A percentile compares a stretch with the other conserved stretches of the same genome.
phyloP scores from a whole-genome alignment of 495 filamentous ascomycete species.

The Talaromyces borbonicus region DNA sequence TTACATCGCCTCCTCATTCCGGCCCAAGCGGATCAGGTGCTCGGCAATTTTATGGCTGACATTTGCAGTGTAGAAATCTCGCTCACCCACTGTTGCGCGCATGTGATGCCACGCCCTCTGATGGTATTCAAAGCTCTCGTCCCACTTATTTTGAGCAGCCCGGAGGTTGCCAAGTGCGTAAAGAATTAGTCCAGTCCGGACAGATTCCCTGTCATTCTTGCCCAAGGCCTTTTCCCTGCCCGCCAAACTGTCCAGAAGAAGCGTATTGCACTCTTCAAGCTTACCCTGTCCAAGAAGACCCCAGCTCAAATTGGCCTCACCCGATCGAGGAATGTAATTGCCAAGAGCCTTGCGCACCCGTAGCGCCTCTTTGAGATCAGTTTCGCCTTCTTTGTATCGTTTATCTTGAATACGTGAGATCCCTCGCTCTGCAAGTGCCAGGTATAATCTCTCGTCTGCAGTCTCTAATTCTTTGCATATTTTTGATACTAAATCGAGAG shows the following conservation, averaged over 20 bases:
- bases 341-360: constrained; percentile 9
- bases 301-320: constrained; percentile 1
- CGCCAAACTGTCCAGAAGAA: constrained; percentile 9
- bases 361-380: constrained; percentile 2
- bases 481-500: constrained; percentile 6
- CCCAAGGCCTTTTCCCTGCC: constrained; percentile 9
- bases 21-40: constrained; percentile 14
- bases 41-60: constrained; percentile 19
- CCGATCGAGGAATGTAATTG: constrained; percentile 10
- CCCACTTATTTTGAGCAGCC: constrained; percentile 9
- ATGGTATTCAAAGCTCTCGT: constrained; percentile 20
- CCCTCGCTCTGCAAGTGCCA: constrained; percentile 10
- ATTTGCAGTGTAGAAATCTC: constrained; percentile 19
- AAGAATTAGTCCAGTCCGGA: constrained; percentile 21
- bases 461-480: constrained; percentile 9
- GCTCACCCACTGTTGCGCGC: constrained; percentile 17
- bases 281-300: neutral
- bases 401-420: constrained; percentile 2
- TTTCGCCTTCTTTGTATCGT: neutral
- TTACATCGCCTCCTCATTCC: constrained; percentile 17
- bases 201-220: constrained; percentile 13
- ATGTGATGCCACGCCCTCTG: constrained; percentile 13
- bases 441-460: constrained; percentile 11
- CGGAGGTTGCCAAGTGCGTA: constrained; percentile 21
- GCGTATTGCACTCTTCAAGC: neutral